Conservation (phyloP, 2,329 filamentous ascomycete species). For the Thyridium curvatum region DNA sequence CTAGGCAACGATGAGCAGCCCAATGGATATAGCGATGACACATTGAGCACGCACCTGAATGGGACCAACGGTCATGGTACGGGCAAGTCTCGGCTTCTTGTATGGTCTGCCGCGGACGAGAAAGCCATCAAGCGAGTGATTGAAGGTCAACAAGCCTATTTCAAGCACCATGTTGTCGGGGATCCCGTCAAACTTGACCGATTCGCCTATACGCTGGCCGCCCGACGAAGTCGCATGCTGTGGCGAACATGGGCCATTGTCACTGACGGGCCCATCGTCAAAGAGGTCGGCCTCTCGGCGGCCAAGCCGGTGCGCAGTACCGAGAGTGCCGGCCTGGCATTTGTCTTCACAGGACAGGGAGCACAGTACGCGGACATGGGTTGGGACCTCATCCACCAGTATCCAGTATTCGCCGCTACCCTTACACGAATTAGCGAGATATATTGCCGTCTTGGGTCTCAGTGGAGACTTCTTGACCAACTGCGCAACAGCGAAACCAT, state of each 20-base stretch:
- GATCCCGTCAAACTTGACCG: slow-evolving; percentile 8
- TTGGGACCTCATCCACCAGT: slow-evolving; percentile 1
- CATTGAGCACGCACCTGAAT: not conserved
- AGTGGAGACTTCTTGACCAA: too few species aligned
- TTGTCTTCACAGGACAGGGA: slow-evolving; percentile 38
- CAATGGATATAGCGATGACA: not conserved
- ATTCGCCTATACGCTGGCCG: slow-evolving; percentile 19
- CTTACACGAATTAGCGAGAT: too few species aligned
- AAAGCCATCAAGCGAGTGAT: slow-evolving; percentile 16
- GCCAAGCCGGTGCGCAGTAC: slow-evolving; percentile 11
- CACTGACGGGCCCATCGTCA: slow-evolving; percentile 1
- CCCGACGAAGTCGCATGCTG: slow-evolving; percentile 16
- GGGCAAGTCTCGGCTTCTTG: slow-evolving; percentile 11
- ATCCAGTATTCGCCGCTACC: not conserved
- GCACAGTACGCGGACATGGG: slow-evolving; percentile 30
- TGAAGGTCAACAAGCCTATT: slow-evolving; percentile 16
- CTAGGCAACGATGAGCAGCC: not conserved
- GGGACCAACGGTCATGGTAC: not conserved
- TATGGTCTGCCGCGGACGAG: slow-evolving; percentile 21
- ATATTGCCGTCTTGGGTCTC: too few species aligned
- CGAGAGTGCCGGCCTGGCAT: slow-evolving; percentile 4
- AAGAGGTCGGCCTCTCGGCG: slow-evolving; percentile 2
- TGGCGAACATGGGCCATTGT: slow-evolving; percentile 18
- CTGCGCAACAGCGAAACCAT: too few species aligned
- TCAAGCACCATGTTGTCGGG: slow-evolving; percentile 7